phyloP scores from a whole-genome alignment of 2,329 filamentous ascomycete genomes.

The Blastomyces silverae region DNA sequence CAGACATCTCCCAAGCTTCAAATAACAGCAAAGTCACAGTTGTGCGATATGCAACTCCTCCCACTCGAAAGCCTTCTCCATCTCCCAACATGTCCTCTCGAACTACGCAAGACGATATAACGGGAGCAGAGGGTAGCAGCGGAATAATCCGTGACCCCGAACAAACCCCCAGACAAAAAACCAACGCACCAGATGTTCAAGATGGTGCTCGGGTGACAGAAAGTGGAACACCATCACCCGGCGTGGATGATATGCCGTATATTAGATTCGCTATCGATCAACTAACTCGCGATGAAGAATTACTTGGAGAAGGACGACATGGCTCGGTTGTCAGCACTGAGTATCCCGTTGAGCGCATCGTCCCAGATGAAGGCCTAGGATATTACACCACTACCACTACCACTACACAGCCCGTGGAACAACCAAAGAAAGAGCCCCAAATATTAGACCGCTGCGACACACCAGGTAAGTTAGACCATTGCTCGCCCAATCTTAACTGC shows the following conservation, averaged over 20 bases:
- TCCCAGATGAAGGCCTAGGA: slow-evolving; percentile 44
- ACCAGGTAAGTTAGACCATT: neutral
- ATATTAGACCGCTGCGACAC: slow-evolving; percentile 14
- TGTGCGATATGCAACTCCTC: slow-evolving; percentile 41
- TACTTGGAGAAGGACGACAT: slow-evolving; percentile 49
- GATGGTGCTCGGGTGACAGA: slow-evolving; percentile 30
- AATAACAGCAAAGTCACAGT: slow-evolving; percentile 35
- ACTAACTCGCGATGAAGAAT: slow-evolving; percentile 66
- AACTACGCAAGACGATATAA: slow-evolving; percentile 27
- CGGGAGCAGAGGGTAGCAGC: neutral
- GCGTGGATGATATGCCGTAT: slow-evolving; percentile 76
- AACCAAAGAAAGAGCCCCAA: slow-evolving; percentile 23
- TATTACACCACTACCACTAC: slow-evolving; percentile 35
- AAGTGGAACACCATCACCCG: slow-evolving; percentile 56
- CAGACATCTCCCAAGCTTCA: slow-evolving; percentile 33
- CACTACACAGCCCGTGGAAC: slow-evolving; percentile 31
- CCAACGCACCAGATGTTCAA: slow-evolving; percentile 22
- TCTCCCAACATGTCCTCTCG: slow-evolving; percentile 28
- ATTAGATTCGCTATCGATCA: slow-evolving; percentile 87
- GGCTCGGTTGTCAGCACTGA: slow-evolving; percentile 40
- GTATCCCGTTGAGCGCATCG: slow-evolving; percentile 47
- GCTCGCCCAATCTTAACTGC: neutral
- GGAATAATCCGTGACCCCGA: slow-evolving; percentile 8
- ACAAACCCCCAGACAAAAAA: neutral
- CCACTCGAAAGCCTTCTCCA: slow-evolving; percentile 31